Evolutionary conservation across 2,329 filamentous ascomycete species (phyloP).

Genomic region (Cercospora berteroae): DNA sequence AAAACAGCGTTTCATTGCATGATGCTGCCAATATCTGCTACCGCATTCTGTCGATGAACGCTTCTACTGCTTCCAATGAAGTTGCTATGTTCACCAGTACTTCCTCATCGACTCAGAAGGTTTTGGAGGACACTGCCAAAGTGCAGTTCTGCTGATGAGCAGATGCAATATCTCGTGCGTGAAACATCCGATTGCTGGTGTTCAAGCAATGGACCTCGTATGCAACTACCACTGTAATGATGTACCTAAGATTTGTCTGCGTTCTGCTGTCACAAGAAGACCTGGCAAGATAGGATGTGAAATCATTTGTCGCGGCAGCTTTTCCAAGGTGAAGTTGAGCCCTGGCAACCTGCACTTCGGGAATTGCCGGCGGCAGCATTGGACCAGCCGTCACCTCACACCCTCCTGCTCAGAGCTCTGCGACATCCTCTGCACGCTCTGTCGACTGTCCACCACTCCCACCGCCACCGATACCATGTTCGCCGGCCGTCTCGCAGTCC

Average conservation of each 20-base stretch:
- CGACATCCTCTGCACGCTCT: conserved; percentile 4
- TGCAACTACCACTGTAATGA: background rate
- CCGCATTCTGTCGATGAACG: background rate
- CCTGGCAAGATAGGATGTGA: background rate
- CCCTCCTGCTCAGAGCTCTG: conserved; percentile 10
- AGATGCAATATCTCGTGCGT: background rate
- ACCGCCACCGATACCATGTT: conserved; percentile 49
- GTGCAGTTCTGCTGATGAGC: background rate
- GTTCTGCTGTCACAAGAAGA: background rate
- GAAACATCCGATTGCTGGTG: background rate
- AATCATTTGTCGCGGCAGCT: background rate
- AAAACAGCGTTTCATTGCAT: background rate
- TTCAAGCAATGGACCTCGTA: background rate
- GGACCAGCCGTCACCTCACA: background rate
- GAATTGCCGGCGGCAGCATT: background rate
- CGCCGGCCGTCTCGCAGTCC: conserved; percentile 56
- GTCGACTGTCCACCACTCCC: conserved; percentile 9
- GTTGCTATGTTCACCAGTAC: background rate
- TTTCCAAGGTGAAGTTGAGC: conserved; percentile 1
- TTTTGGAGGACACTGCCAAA: background rate
- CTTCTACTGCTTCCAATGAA: background rate
- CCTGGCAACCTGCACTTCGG: background rate
- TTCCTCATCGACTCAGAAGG: background rate
- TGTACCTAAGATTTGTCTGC: background rate
- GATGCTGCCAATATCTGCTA: background rate